A percentile compares a stretch with the other conserved stretches of the same genome.
These are phyloP conservation scores for Aspergillus bridgeri DNA, from an alignment of 495 filamentous ascomycete species.

Conservation along the genomic window DNA sequence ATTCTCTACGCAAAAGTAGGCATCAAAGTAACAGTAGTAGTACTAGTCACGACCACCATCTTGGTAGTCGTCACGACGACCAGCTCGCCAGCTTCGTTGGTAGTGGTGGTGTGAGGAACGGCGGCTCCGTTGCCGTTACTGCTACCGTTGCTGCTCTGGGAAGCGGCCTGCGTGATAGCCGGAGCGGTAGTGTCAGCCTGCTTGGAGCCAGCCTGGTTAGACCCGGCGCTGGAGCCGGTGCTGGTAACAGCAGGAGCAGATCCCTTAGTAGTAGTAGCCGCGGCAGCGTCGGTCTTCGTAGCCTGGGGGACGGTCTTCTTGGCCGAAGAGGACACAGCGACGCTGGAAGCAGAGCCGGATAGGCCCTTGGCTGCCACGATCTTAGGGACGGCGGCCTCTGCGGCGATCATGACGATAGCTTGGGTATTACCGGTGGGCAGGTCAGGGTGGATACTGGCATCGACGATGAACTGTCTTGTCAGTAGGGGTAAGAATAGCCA, in stretches of 20 bases:
- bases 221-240: not conserved
- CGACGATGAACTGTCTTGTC: conserved; percentile 16
- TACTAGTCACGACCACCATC: conserved; percentile 5
- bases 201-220: not conserved
- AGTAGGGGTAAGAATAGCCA: not conserved
- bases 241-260: not conserved
- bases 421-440: conserved; percentile 36
- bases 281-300: not conserved
- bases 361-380: conserved; percentile 14
- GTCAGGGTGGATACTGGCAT: conserved; percentile 32
- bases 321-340: not conserved
- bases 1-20: conserved; percentile 5
- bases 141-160: too few relatives aligned
- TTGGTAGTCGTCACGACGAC: conserved; percentile 5
- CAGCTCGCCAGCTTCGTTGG: not conserved
- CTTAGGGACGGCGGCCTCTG: conserved; percentile 30
- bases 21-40: conserved; percentile 2
- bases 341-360: conserved; percentile 1
- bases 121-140: not conserved
- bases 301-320: not conserved
- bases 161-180: not conserved
- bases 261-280: not conserved
- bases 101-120: not conserved
- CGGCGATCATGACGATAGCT: conserved; percentile 35
- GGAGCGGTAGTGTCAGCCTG: not conserved